phyloP scores from a whole-genome alignment of 2,329 filamentous ascomycete genomes.

The Ophiostoma pallidulum region DNA sequence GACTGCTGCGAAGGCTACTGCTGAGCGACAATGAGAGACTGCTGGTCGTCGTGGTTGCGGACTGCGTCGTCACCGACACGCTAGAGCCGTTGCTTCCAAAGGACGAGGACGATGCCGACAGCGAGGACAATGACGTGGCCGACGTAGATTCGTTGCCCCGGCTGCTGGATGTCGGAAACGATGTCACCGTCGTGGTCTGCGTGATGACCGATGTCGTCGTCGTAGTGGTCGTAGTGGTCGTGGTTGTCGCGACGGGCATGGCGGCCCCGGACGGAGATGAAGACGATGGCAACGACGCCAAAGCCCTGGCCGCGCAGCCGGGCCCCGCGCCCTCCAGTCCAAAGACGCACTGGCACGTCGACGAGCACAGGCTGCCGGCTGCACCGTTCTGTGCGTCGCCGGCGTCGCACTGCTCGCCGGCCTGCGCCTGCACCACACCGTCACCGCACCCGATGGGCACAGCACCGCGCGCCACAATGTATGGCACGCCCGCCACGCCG shows the following conservation, averaged over 20 bases:
- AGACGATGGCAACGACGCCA: background rate
- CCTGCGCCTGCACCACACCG: constrained; percentile 24
- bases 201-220: no score
- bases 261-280: background rate
- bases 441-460: constrained; percentile 33
- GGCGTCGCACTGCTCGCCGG: constrained; percentile 33
- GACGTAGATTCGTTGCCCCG: background rate
- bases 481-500: constrained; percentile 29
- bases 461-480: constrained; percentile 33
- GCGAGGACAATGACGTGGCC: background rate
- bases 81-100: no score
- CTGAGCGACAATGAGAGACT: no score
- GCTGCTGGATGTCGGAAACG: background rate
- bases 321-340: constrained; percentile 18
- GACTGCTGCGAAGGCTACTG: no score
- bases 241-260: background rate
- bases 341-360: constrained; percentile 29
- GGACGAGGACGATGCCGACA: background rate
- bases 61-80: no score
- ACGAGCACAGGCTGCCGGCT: constrained; percentile 27
- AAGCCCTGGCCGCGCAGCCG: background rate
- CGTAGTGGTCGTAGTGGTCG: constrained; percentile 1
- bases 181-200: background rate
- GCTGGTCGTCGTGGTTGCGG: no score
- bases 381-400: constrained; percentile 23